Conservation (phyloP, 495 filamentous ascomycete genomes). For the Penicillium ucsense region DNA sequence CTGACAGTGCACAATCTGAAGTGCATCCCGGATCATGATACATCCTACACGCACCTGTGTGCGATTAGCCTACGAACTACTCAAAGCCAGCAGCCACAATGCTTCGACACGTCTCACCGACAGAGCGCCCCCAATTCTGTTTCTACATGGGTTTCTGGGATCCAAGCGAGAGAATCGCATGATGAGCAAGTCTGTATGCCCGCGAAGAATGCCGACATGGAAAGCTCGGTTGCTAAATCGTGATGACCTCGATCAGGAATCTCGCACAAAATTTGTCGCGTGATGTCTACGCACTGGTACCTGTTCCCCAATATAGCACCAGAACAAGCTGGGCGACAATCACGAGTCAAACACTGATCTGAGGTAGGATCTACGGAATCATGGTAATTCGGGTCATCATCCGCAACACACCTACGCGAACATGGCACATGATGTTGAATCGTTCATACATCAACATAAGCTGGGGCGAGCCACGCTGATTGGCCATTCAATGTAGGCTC, state of each 20-base stretch:
- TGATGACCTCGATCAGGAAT: constrained; percentile 23
- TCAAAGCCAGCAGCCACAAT: background rate
- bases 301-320: background rate
- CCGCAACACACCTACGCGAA: constrained; percentile 59
- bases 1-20: background rate
- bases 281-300: constrained; percentile 7
- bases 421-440: constrained; percentile 69
- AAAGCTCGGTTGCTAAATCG: too few relatives aligned
- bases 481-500: constrained; percentile 8
- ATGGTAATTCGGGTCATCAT: constrained; percentile 71
- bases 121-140: constrained; percentile 4
- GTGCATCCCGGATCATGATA: background rate
- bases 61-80: constrained; percentile 5
- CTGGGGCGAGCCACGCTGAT: constrained; percentile 56
- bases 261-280: constrained; percentile 3
- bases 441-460: constrained; percentile 58
- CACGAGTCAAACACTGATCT: background rate
- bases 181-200: constrained; percentile 61
- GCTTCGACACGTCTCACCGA: background rate
- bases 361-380: constrained; percentile 69
- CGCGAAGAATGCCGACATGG: too few relatives aligned
- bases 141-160: constrained; percentile 13
- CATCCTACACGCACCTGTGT: background rate
- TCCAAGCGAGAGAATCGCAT: constrained; percentile 64
- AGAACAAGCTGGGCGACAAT: background rate